phyloP scores from a whole-genome alignment of 352 stramenopile species.

The Pythium biforme region DNA sequence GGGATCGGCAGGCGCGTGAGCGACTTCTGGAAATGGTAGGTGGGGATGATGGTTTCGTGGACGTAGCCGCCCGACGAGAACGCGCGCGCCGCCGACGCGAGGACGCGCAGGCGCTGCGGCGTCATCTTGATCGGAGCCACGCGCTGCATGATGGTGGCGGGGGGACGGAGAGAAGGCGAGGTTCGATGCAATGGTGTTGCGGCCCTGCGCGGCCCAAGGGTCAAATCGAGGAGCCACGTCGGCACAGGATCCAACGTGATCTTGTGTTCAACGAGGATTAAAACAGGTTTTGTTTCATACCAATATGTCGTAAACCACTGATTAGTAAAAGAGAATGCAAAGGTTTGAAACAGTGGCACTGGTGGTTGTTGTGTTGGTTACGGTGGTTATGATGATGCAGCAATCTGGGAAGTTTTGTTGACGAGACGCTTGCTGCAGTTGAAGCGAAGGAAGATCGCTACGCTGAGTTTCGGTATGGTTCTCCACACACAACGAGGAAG shows the following conservation, averaged over 20 bases:
- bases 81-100: too few species aligned
- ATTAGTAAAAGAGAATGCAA: neutral
- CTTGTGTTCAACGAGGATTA: conserved; percentile 24
- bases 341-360: neutral
- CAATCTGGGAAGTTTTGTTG: too few species aligned
- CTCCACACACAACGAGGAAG: too few species aligned
- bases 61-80: conserved; percentile 51
- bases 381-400: neutral
- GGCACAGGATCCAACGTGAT: conserved; percentile 36
- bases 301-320: conserved; percentile 19
- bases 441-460: neutral
- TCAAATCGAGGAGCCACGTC: conserved; percentile 27
- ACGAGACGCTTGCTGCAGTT: neutral
- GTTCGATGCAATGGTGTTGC: neutral
- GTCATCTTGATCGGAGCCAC: conserved; percentile 14
- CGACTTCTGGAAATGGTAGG: conserved; percentile 87
- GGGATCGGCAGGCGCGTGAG: conserved; percentile 84
- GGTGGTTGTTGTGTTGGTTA: conserved; percentile 11
- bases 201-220: too few species aligned
- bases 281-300: conserved; percentile 12
- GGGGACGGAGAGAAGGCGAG: conserved; percentile 12
- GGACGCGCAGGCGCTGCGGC: conserved; percentile 12
- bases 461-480: too few species aligned
- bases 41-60: conserved; percentile 86
- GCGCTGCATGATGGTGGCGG: conserved; percentile 29